A percentile compares a stretch with the other conserved stretches of the same genome.
Evolutionary conservation across 2,329 filamentous ascomycete species (phyloP).

Genomic region (Colletotrichum endophyticum): DNA sequence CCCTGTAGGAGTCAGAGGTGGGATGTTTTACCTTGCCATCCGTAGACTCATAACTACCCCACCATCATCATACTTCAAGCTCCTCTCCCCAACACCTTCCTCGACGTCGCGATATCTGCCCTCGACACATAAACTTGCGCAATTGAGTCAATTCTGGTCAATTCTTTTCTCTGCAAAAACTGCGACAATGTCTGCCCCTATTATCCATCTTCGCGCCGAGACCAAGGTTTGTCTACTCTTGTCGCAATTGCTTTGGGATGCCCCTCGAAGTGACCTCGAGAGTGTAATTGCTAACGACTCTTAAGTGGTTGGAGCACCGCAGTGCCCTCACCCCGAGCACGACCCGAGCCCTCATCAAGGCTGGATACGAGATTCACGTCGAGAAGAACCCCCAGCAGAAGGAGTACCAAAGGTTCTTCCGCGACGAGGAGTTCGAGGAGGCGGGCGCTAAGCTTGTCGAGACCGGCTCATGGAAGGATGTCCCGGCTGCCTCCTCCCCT

Average conservation of each 20-base stretch:
- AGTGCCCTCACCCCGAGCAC: conserved; percentile 42
- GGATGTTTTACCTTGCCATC: conserved; percentile 5
- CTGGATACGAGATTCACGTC: conserved; percentile 71
- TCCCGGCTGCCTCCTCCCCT: conserved; percentile 56
- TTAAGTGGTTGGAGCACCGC: conserved; percentile 56
- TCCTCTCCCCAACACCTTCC: background rate
- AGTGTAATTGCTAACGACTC: background rate
- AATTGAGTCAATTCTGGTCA: background rate
- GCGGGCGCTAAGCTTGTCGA: conserved; percentile 70
- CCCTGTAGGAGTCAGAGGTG: conserved; percentile 6
- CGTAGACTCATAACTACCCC: conserved; percentile 10
- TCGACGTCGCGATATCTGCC: background rate
- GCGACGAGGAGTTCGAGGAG: conserved; percentile 64
- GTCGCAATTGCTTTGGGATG: background rate
- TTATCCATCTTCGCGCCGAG: conserved; percentile 61
- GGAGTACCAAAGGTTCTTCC: conserved; percentile 52
- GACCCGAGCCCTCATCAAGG: conserved; percentile 67
- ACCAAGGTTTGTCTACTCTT: conserved; percentile 42
- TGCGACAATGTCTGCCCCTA: conserved; percentile 23
- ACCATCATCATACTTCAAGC: background rate
- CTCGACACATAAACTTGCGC: background rate
- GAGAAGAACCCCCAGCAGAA: conserved; percentile 64
- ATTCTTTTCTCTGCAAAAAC: background rate
- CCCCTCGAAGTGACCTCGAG: background rate
- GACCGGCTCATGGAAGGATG: conserved; percentile 71